These are phyloP conservation scores for Isabelozyma gotoi DNA, from an alignment of 805 yeast genomes.

Conservation along the genomic window DNA sequence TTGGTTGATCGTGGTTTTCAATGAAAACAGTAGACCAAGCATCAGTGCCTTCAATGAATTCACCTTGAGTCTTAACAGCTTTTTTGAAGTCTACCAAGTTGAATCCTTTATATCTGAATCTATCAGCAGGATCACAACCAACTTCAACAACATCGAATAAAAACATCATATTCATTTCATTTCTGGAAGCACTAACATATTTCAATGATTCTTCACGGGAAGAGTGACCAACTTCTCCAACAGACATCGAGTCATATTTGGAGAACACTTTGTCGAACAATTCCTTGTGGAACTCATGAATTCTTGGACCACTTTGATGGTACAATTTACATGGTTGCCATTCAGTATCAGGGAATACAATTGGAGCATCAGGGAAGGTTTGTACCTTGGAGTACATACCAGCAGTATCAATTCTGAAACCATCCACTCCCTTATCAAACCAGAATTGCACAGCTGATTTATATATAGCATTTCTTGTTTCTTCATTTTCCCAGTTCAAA, in stretches of 20 bases:
- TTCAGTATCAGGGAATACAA: conserved; percentile 37
- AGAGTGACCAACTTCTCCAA: conserved; percentile 54
- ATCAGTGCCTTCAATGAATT: conserved; percentile 47
- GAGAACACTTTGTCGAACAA: conserved; percentile 43
- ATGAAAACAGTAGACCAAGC: conserved; percentile 57
- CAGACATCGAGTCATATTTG: conserved; percentile 53
- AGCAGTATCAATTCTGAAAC: conserved; percentile 59
- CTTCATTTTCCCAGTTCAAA: conserved; percentile 59
- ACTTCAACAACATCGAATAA: conserved; percentile 32
- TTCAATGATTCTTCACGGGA: conserved; percentile 41
- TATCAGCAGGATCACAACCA: conserved; percentile 36
- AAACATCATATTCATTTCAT: conserved; percentile 39
- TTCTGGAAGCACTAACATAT: conserved; percentile 40
- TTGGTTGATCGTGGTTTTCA: conserved; percentile 62
- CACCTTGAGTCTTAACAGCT: conserved; percentile 32
- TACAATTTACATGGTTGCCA: conserved; percentile 37
- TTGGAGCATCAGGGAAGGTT: conserved; percentile 49
- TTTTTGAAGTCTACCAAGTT: conserved; percentile 40
- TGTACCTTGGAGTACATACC: conserved; percentile 51
- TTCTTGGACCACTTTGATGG: conserved; percentile 50
- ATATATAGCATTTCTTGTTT: conserved; percentile 37
- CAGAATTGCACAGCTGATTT: conserved; percentile 50
- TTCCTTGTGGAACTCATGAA: conserved; percentile 58
- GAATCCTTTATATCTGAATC: conserved; percentile 33
- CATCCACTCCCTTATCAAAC: conserved; percentile 57